Conservation (phyloP, 2,329 filamentous ascomycete species). For the Alternaria gaisen region DNA sequence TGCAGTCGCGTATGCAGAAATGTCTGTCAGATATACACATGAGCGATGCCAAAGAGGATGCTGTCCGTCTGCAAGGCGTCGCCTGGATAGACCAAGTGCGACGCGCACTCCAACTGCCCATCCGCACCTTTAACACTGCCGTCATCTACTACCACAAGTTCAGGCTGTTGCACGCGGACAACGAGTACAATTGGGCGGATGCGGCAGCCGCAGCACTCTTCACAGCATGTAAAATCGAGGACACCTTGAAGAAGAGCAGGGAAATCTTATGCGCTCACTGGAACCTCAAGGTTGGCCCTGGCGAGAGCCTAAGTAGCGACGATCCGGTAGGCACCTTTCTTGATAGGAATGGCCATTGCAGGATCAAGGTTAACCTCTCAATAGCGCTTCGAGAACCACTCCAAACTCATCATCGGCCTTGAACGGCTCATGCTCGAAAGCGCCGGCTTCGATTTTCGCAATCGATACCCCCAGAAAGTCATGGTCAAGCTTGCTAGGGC, state of each 20-base stretch:
- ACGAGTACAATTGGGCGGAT: conserved; percentile 84
- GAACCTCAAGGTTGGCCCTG: conserved; percentile 76
- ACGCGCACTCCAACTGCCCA: conserved; percentile 79
- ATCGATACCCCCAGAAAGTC: conserved; percentile 84
- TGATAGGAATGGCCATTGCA: background rate
- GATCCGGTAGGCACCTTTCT: conserved; percentile 69
- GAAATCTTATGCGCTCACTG: conserved; percentile 92
- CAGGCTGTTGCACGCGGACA: conserved; percentile 82
- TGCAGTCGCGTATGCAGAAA: conserved; percentile 80
- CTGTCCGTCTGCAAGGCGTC: conserved; percentile 82
- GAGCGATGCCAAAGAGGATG: conserved; percentile 81
- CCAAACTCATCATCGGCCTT: conserved; percentile 84
- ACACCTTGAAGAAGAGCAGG: conserved; percentile 94
- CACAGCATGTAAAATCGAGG: conserved; percentile 95
- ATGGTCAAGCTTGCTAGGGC: conserved; percentile 79
- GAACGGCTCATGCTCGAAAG: conserved; percentile 94
- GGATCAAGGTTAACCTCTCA: background rate
- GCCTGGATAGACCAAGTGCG: conserved; percentile 88
- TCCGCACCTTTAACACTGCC: conserved; percentile 91
- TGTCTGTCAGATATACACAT: conserved; percentile 74
- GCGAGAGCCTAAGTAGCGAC: conserved; percentile 77
- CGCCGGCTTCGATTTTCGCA: conserved; percentile 92
- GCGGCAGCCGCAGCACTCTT: conserved; percentile 88
- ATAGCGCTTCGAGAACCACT: conserved; percentile 81
- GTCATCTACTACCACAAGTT: conserved; percentile 95